Evolutionary conservation across 805 yeast genomes (phyloP).

Genomic region (Barnettozyma wickerhamii): DNA sequence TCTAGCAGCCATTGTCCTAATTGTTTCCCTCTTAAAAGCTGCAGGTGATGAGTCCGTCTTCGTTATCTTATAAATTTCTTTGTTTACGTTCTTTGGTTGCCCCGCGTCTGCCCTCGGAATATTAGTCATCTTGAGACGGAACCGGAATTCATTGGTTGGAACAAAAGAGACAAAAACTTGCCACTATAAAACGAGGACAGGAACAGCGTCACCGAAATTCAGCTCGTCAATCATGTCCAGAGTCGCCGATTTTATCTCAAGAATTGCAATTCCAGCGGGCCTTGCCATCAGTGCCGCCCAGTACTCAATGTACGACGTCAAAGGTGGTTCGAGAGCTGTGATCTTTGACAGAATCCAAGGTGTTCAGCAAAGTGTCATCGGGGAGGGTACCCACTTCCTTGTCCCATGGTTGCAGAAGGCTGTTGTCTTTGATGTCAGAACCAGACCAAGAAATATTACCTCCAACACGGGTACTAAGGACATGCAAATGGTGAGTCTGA

Average conservation of each 20-base stretch:
- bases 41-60: neutral
- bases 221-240: slow-evolving; percentile 31
- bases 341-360: slow-evolving; percentile 90
- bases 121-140: too few relatives aligned
- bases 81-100: too few relatives aligned
- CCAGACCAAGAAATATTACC: slow-evolving; percentile 90
- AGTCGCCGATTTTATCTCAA: slow-evolving; percentile 36
- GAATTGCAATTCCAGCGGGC: slow-evolving; percentile 68
- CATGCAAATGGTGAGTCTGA: slow-evolving; percentile 90
- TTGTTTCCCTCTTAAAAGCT: neutral
- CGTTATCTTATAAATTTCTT: neutral
- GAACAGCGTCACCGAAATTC: neutral
- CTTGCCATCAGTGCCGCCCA: slow-evolving; percentile 67
- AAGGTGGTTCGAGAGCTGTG: slow-evolving; percentile 95
- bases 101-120: slow-evolving; percentile 1
- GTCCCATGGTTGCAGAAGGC: slow-evolving; percentile 96
- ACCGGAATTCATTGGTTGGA: too few relatives aligned
- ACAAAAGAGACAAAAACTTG: slow-evolving; percentile 3
- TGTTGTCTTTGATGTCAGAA: slow-evolving; percentile 84
- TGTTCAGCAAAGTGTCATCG: slow-evolving; percentile 81
- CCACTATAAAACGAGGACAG: slow-evolving; percentile 5
- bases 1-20: slow-evolving; percentile 24
- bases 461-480: slow-evolving; percentile 97
- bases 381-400: slow-evolving; percentile 95
- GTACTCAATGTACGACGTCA: slow-evolving; percentile 87